A percentile compares a stretch with the other conserved stretches of the same genome.
These are phyloP conservation scores for Asterophora lycoperdoides DNA, from an alignment of 768 basidiomycete species.

Conservation along the genomic window DNA sequence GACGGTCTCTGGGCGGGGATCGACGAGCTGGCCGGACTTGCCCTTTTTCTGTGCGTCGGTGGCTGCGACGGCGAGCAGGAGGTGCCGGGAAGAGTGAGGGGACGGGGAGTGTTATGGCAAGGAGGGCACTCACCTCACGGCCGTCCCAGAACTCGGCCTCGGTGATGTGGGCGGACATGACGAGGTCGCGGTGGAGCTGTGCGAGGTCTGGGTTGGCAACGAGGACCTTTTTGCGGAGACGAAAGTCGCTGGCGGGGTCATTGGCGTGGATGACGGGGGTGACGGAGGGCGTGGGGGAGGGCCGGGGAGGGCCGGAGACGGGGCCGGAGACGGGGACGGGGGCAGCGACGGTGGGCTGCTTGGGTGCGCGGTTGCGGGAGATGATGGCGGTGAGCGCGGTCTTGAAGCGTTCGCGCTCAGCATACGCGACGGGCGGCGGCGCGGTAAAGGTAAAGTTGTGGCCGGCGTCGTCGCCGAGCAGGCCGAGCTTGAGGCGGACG, in stretches of 20 bases:
- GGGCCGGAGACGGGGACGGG: constrained; percentile 38
- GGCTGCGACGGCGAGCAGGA: constrained; percentile 72
- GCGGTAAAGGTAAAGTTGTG: constrained; percentile 83
- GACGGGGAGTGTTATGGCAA: constrained; percentile 15
- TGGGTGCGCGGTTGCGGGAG: constrained; percentile 57
- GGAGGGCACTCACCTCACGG: constrained; percentile 60
- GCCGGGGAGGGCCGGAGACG: constrained; percentile 52
- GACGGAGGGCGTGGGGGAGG: constrained; percentile 60
- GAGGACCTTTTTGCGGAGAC: constrained; percentile 75
- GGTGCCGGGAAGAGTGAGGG: constrained; percentile 47
- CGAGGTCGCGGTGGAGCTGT: constrained; percentile 81
- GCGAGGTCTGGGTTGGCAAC: constrained; percentile 75
- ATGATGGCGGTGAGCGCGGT: constrained; percentile 73
- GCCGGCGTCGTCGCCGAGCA: constrained; percentile 64
- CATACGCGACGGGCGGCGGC: constrained; percentile 54
- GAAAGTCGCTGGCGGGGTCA: constrained; percentile 65
- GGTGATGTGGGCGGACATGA: constrained; percentile 77
- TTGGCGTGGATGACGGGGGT: constrained; percentile 54
- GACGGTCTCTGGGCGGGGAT: constrained; percentile 80
- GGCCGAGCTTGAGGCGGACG: constrained; percentile 71
- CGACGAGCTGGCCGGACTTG: constrained; percentile 81
- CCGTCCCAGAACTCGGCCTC: constrained; percentile 98
- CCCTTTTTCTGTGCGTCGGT: constrained; percentile 72
- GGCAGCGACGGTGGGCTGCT: constrained; percentile 28
- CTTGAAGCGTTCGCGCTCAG: constrained; percentile 83